phyloP scores from a whole-genome alignment of 305 asterid genomes.

The Fraxinus sp. region DNA sequence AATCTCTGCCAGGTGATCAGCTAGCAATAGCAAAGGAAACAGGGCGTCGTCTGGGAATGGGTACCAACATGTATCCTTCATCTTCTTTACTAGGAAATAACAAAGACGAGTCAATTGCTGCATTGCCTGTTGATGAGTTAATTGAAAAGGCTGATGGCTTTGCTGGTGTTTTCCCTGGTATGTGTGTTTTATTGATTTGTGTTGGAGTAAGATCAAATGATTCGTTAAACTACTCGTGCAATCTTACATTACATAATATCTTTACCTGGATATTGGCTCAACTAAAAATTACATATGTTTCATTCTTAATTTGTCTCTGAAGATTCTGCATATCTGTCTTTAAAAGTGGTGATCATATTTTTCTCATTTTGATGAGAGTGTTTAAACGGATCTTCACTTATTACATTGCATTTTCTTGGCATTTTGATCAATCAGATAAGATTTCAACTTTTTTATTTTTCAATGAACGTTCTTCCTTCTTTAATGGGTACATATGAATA shows the following conservation, averaged over 20 bases:
- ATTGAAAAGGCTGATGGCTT: conserved; percentile 85
- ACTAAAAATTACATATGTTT: neutral
- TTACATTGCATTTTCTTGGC: neutral
- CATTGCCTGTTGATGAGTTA: conserved; percentile 67
- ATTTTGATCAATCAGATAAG: neutral
- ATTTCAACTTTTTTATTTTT: neutral
- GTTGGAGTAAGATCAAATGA: neutral
- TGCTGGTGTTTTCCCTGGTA: conserved; percentile 85
- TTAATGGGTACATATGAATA: neutral
- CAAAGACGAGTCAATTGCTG: conserved; percentile 62
- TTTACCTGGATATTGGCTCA: neutral
- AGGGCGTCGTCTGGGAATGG: conserved; percentile 80
- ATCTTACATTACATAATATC: neutral
- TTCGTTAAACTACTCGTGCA: neutral
- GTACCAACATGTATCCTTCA: conserved; percentile 80
- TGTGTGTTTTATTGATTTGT: neutral
- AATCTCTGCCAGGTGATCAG: conserved; percentile 60
- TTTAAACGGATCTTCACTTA: neutral
- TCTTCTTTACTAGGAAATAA: conserved; percentile 58
- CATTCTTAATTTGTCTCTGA: neutral
- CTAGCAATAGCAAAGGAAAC: conserved; percentile 81
- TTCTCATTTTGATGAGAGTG: conserved; percentile 2
- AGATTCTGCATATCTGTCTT: neutral
- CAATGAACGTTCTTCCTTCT: neutral
- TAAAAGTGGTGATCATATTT: conserved; percentile 3